Conservation (phyloP, 78 protist genomes). For the Dictyostelium brefeldianum region DNA sequence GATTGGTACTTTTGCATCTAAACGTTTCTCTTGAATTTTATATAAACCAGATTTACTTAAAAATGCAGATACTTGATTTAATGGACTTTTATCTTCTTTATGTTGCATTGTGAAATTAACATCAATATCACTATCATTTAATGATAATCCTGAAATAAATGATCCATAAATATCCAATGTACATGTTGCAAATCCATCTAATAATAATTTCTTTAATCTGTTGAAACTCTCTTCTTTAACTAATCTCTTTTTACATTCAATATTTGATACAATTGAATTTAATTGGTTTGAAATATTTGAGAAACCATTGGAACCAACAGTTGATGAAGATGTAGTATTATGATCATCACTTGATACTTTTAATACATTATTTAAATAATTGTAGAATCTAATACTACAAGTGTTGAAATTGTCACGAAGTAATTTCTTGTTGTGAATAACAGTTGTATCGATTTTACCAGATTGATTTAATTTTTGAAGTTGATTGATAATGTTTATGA, state of each 20-base stretch:
- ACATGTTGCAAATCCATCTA: background rate
- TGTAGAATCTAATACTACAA: background rate
- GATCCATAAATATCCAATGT: background rate
- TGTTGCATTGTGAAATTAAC: background rate
- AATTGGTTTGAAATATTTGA: too few relatives aligned
- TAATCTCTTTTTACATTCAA: background rate
- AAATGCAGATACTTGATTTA: background rate
- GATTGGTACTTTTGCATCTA: conserved; percentile 35
- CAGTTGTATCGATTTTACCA: background rate
- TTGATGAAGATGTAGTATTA: too few relatives aligned
- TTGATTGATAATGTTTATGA: background rate
- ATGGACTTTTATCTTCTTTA: background rate
- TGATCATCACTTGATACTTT: too few relatives aligned
- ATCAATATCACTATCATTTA: conserved; percentile 24
- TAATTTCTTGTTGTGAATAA: background rate
- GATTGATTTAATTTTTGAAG: background rate
- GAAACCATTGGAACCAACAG: too few relatives aligned
- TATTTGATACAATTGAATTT: background rate
- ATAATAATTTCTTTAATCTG: background rate
- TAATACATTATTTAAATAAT: background rate
- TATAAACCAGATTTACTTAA: background rate
- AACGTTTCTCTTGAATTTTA: background rate
- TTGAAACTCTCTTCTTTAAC: background rate
- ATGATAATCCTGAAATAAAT: background rate
- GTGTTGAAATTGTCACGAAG: background rate